Percentiles rank a stretch among this genome's conserved stretches.
Conservation (phyloP, 805 yeast genomes). For the Ogataea pilisensis region DNA sequence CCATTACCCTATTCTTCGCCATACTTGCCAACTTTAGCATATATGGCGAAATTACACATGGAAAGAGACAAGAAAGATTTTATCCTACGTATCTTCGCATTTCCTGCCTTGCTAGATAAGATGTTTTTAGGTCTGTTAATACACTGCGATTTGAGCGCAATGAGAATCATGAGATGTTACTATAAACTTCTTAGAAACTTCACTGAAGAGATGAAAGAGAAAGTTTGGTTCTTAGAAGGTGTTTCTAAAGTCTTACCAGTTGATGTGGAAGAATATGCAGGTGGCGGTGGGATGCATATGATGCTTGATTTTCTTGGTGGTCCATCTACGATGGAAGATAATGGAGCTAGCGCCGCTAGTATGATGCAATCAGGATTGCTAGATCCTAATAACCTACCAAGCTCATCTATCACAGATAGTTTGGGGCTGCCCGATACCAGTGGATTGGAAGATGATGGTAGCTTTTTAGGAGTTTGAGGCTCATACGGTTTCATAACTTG, state of each 20-base stretch:
- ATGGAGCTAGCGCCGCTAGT: slow-evolving; percentile 36
- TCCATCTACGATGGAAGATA: slow-evolving; percentile 33
- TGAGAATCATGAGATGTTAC: slow-evolving; percentile 87
- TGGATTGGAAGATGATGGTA: slow-evolving; percentile 45
- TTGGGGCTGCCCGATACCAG: slow-evolving; percentile 50
- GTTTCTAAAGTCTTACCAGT: slow-evolving; percentile 84
- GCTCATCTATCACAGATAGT: slow-evolving; percentile 40
- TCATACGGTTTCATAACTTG: no score
- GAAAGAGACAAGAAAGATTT: slow-evolving; percentile 84
- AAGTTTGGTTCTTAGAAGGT: slow-evolving; percentile 93
- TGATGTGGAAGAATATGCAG: slow-evolving; percentile 86
- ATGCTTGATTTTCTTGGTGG: slow-evolving; percentile 86
- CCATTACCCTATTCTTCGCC: slow-evolving; percentile 85
- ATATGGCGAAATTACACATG: slow-evolving; percentile 74
- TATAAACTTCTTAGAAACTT: slow-evolving; percentile 76
- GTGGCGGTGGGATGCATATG: slow-evolving; percentile 91
- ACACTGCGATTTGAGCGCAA: slow-evolving; percentile 82
- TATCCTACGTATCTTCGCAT: slow-evolving; percentile 81
- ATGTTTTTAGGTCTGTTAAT: slow-evolving; percentile 70
- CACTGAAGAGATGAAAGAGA: slow-evolving; percentile 82
- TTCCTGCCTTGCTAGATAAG: slow-evolving; percentile 87
- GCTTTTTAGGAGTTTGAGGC: slow-evolving; percentile 20
- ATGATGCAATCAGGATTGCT: slow-evolving; percentile 43
- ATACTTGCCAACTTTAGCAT: slow-evolving; percentile 81
- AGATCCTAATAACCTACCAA: slow-evolving; percentile 54